These are phyloP conservation scores for Phytophthora cajani DNA, from an alignment of 352 stramenopile species.

Conservation along the genomic window DNA sequence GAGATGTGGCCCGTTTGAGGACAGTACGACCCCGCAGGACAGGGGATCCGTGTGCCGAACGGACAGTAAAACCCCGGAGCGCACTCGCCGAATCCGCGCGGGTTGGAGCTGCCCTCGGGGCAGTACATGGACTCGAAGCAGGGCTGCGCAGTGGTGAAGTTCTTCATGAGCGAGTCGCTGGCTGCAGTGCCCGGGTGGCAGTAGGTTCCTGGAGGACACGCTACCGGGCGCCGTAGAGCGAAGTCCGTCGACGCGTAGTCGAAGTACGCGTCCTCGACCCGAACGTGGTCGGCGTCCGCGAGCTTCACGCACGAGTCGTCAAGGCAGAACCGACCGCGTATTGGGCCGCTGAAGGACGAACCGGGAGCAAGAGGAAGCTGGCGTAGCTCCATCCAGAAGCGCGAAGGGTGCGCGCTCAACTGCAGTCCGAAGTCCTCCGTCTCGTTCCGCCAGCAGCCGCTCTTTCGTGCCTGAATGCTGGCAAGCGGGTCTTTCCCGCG, in stretches of 20 bases:
- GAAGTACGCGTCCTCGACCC: constrained; percentile 79
- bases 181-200: constrained; percentile 90
- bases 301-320: constrained; percentile 92
- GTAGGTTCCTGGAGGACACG: constrained; percentile 89
- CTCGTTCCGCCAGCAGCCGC: constrained; percentile 95
- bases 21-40: constrained; percentile 93
- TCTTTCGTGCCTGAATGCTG: constrained; percentile 74
- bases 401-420: constrained; percentile 74
- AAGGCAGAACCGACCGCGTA: constrained; percentile 94
- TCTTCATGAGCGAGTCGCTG: constrained; percentile 80
- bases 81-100: constrained; percentile 86
- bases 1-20: constrained; percentile 80
- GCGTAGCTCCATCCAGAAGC: constrained; percentile 95
- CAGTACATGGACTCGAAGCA: constrained; percentile 93
- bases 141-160: constrained; percentile 88
- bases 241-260: constrained; percentile 85
- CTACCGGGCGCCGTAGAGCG: constrained; percentile 81
- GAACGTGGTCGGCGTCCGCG: constrained; percentile 82
- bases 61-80: constrained; percentile 93
- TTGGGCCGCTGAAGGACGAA: constrained; percentile 74
- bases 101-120: constrained; percentile 86
- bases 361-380: constrained; percentile 86
- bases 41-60: constrained; percentile 87
- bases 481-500: constrained; percentile 24
- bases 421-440: constrained; percentile 96